Base-by-base conservation (phyloP, 345 rosid species). In the Populus tremula region DNA sequence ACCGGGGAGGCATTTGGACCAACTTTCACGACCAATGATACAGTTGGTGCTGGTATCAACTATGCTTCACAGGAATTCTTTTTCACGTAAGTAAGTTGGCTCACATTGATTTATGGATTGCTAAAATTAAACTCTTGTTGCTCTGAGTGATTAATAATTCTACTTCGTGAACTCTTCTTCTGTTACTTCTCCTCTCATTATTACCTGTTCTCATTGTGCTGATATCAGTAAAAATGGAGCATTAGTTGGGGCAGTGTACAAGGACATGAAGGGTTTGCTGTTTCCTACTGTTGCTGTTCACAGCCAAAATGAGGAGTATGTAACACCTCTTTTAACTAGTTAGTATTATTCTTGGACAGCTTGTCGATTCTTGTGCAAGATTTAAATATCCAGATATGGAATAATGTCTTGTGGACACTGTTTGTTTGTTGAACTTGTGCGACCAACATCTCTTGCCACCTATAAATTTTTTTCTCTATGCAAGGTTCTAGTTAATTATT, bases 281-380 rank as follows among this genome's bases (percentile, higher is more conserved):
- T 91, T 88, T 82, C 99, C 99, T 62, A 96, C 99, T 10, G 79
- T 92, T 87, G 90, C 95, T 82, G 97, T 96, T 84, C 95, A 96
- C 82, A 96, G 98, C 88, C 98, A 85, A 85, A 89, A 92, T 70
- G 97, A 96, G 85, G 99, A 96, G 98, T 96, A 93, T 79, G 97
- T 82, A 64, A 65, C 76, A 54, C 43, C 77, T 67, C 23, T 76
- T 78, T 69, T 69, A 70, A 36, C 41, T 76, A 36, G 74, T 45
- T 67, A 21, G 49, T 49, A 25, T 47, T n/a, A 70, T 71, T 62
- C 54, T 54, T 53, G 45, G 16, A 33, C 47, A 54, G 10, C 39
- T 33, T 56, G 63, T 39, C 6, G 43, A 16, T 45, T 71, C 41
- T 72, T 4, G 62, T 56, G 70, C 33, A 33, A 53, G 79, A 81